These are phyloP conservation scores for Wickerhamomyces subpelliculosus DNA, from an alignment of 805 yeast species.

Conservation along the genomic window DNA sequence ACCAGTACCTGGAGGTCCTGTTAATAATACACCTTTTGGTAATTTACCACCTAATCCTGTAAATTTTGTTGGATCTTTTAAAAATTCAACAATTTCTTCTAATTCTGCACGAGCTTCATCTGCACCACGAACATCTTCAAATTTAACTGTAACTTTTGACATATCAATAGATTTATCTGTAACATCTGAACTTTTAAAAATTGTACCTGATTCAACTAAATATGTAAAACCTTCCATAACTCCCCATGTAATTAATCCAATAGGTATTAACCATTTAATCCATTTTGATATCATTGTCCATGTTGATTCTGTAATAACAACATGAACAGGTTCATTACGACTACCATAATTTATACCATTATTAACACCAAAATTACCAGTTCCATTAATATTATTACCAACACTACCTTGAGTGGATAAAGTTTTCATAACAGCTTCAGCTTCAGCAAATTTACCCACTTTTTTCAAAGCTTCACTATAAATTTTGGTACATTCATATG, in stretches of 20 bases:
- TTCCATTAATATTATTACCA: slow-evolving; percentile 10
- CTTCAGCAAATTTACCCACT: slow-evolving; percentile 72
- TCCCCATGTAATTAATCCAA: slow-evolving; percentile 75
- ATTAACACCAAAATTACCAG: slow-evolving; percentile 20
- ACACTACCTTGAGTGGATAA: slow-evolving; percentile 28
- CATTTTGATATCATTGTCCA: slow-evolving; percentile 74
- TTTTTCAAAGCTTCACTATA: slow-evolving; percentile 78
- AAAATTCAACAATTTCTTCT: slow-evolving; percentile 96
- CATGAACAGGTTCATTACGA: slow-evolving; percentile 82
- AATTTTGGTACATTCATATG: slow-evolving; percentile 68
- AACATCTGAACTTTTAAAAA: slow-evolving; percentile 65
- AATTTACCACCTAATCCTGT: slow-evolving; percentile 96
- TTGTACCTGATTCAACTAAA: slow-evolving; percentile 75
- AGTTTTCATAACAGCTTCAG: slow-evolving; percentile 54
- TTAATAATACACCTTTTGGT: slow-evolving; percentile 92
- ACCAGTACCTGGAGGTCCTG: slow-evolving; percentile 99
- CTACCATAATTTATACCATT: slow-evolving; percentile 43
- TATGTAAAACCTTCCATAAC: slow-evolving; percentile 73
- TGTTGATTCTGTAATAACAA: slow-evolving; percentile 82
- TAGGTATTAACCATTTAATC: slow-evolving; percentile 82
- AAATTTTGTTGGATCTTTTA: slow-evolving; percentile 92
- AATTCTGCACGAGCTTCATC: slow-evolving; percentile 98
- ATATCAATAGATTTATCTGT: slow-evolving; percentile 79
- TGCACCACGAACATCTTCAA: slow-evolving; percentile 92
- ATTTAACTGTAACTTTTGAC: slow-evolving; percentile 77